Conservation (phyloP, 1,139 yeast species). For the Zygoascus hellenicus region DNA sequence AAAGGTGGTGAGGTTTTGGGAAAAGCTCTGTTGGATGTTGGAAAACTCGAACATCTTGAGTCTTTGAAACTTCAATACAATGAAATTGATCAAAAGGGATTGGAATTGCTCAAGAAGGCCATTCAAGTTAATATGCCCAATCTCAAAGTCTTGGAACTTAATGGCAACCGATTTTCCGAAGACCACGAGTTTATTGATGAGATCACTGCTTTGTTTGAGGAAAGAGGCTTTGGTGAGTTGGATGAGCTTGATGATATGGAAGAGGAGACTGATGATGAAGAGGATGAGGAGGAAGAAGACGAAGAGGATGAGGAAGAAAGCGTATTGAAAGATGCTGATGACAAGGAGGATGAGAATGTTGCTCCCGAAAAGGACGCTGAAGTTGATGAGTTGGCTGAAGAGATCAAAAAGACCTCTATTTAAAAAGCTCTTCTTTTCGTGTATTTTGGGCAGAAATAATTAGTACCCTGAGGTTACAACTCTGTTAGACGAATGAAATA, state of each 20-base stretch:
- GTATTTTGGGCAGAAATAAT: background rate
- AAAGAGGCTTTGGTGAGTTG: constrained; percentile 71
- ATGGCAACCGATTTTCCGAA: constrained; percentile 86
- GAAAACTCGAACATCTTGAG: constrained; percentile 39
- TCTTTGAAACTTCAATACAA: constrained; percentile 77
- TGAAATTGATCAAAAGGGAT: constrained; percentile 67
- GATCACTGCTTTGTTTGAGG: constrained; percentile 59
- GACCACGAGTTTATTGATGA: constrained; percentile 56
- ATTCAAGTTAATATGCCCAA: constrained; percentile 53
- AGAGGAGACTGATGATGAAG: constrained; percentile 81
- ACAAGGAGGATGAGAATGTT: constrained; percentile 38
- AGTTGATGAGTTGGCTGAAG: constrained; percentile 58
- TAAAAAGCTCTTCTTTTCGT: constrained; percentile 3
- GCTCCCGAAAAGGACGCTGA: constrained; percentile 36
- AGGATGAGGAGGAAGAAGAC: constrained; percentile 62
- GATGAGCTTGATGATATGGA: constrained; percentile 94
- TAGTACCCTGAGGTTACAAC: too few species aligned
- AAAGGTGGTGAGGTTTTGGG: constrained; percentile 55
- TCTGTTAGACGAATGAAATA: too few species aligned
- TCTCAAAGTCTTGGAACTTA: constrained; percentile 66
- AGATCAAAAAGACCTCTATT: constrained; percentile 41
- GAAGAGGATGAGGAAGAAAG: constrained; percentile 55
- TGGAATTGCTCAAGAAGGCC: constrained; percentile 51
- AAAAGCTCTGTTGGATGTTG: constrained; percentile 36
- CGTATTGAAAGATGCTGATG: constrained; percentile 55